These are phyloP conservation scores for Paramecium sonneborni DNA, from an alignment of 73 alveolate genomes.

Conservation along the genomic window DNA sequence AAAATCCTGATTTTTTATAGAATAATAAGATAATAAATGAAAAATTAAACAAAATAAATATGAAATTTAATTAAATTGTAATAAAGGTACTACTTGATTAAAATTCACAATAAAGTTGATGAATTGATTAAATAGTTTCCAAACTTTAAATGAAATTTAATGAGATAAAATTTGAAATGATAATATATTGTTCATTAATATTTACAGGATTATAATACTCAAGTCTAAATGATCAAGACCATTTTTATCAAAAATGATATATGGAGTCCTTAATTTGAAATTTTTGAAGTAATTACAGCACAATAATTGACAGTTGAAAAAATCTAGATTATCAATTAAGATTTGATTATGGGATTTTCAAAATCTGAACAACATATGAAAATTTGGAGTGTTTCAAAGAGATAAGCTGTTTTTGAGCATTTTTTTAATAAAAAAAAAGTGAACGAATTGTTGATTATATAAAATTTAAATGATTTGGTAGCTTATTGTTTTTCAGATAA, in stretches of 20 bases:
- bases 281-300: not conserved
- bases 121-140: not conserved
- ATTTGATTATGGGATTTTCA: not conserved
- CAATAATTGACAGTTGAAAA: not conserved
- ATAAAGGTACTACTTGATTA: not conserved
- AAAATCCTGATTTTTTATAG: not conserved
- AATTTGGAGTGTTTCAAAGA: not conserved
- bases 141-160: not conserved
- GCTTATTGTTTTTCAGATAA: not conserved
- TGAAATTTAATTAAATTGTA: not conserved
- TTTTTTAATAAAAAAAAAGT: not conserved
- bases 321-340: not conserved
- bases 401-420: not conserved
- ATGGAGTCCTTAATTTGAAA: not conserved
- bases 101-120: not conserved
- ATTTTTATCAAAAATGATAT: not conserved
- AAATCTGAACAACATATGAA: not conserved
- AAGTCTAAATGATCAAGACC: not conserved
- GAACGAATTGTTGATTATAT: not conserved
- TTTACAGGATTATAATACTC: not conserved
- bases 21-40: not conserved
- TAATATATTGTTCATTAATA: not conserved
- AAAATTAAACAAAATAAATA: not conserved
- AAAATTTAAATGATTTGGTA: not conserved
- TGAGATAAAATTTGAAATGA: not conserved